Conservation (phyloP, 768 basidiomycete genomes). For the Leccinum pellstonianum region DNA sequence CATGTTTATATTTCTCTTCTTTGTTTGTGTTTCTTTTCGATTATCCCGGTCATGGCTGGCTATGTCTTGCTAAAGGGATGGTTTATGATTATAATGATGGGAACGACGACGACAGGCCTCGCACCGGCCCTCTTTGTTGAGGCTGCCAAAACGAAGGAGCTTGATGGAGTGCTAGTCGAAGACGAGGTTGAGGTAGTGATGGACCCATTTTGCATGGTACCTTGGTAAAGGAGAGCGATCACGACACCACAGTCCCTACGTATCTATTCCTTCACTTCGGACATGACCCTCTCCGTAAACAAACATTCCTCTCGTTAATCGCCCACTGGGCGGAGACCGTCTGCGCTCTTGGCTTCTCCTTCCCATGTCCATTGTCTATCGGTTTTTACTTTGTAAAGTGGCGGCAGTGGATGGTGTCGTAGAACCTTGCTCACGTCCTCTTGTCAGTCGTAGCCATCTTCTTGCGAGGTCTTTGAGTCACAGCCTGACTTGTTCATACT, state of each 20-base stretch:
- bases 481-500: conserved; percentile 8
- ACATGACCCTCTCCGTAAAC: conserved; percentile 22
- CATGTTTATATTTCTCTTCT: conserved; percentile 33
- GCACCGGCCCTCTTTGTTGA: conserved; percentile 12
- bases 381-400: background rate
- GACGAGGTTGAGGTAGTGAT: conserved; percentile 18
- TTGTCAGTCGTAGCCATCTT: conserved; percentile 2
- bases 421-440: conserved; percentile 4
- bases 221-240: conserved; percentile 23
- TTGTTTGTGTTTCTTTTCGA: conserved; percentile 26
- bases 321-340: conserved; percentile 10
- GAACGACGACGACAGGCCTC: conserved; percentile 19
- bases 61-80: conserved; percentile 30
- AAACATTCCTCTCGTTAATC: conserved; percentile 19
- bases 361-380: conserved; percentile 1
- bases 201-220: conserved; percentile 24
- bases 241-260: conserved; percentile 26
- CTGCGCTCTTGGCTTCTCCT: conserved; percentile 7
- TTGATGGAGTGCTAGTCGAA: conserved; percentile 15
- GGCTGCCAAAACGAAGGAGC: conserved; percentile 14
- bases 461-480: conserved; percentile 5
- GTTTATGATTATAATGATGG: conserved; percentile 17
- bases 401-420: conserved; percentile 4
- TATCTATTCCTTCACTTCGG: conserved; percentile 35
- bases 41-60: conserved; percentile 26